A percentile compares a stretch with the other conserved stretches of the same genome.
Evolutionary conservation across 2,329 filamentous ascomycete genomes (phyloP).

Genomic region (Aureobasidium sp.): DNA sequence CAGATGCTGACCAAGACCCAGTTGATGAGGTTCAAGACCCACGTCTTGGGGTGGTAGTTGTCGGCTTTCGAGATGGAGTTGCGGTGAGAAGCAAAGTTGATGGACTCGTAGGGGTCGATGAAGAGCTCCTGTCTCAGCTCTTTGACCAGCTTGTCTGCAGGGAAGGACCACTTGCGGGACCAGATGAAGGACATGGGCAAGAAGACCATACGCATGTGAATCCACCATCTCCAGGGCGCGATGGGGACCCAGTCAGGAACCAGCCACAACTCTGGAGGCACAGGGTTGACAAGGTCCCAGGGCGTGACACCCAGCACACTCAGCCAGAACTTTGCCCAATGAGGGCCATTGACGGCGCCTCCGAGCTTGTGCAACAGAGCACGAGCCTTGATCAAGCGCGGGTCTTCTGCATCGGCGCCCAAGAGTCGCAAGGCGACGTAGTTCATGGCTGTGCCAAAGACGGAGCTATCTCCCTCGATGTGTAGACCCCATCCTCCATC

Average conservation of each 20-base stretch:
- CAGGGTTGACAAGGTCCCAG: constrained; percentile 92
- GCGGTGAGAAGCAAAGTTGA: constrained; percentile 68
- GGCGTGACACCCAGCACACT: constrained; percentile 71
- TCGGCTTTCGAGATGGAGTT: constrained; percentile 74
- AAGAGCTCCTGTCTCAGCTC: constrained; percentile 76
- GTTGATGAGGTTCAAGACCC: constrained; percentile 70
- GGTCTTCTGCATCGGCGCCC: constrained; percentile 75
- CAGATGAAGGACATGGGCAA: constrained; percentile 85
- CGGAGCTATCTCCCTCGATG: constrained; percentile 85
- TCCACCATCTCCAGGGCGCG: constrained; percentile 87
- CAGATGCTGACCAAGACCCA: constrained; percentile 72
- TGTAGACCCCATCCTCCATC: constrained; percentile 98
- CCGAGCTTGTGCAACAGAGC: constrained; percentile 75
- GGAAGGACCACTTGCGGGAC: constrained; percentile 72
- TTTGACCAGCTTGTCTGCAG: constrained; percentile 55
- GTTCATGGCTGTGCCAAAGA: constrained; percentile 84
- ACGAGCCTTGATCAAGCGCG: constrained; percentile 76
- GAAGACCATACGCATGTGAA: constrained; percentile 96
- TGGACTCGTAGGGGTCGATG: constrained; percentile 64
- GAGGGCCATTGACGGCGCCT: constrained; percentile 73
- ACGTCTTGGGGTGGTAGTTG: constrained; percentile 89
- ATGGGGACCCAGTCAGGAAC: constrained; percentile 26
- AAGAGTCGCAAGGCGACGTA: constrained; percentile 74
- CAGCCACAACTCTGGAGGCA: constrained; percentile 84
- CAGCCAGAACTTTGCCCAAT: constrained; percentile 98